Evolutionary conservation across 192 early-diverging fungal species (phyloP).

Genomic region (Umbelopsis isabellina): DNA sequence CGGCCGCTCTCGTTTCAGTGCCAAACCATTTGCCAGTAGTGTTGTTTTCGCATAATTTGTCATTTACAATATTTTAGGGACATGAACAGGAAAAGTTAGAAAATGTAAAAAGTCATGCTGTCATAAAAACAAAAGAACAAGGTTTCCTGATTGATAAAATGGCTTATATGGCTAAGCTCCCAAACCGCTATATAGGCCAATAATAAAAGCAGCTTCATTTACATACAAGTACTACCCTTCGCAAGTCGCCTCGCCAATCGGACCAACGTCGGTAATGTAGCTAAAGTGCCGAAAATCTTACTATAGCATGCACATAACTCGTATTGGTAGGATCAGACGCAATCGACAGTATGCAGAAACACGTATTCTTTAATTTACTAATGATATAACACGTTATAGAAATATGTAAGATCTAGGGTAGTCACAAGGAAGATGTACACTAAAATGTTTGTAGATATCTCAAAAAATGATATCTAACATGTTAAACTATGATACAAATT

Average conservation of each 20-base stretch:
- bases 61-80: not conserved
- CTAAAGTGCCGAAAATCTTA: slow-evolving; percentile 8
- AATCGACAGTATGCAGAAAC: too few relatives aligned
- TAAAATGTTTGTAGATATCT: too few relatives aligned
- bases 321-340: too few relatives aligned
- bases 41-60: slow-evolving; percentile 1
- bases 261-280: slow-evolving; percentile 1
- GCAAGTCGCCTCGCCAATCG: slow-evolving; percentile 15
- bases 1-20: not conserved
- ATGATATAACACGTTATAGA: too few relatives aligned
- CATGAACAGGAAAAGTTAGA: not conserved
- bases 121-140: not conserved
- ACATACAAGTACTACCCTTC: not conserved
- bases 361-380: too few relatives aligned
- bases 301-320: too few relatives aligned
- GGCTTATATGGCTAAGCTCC: slow-evolving; percentile 1
- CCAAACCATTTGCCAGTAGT: not conserved
- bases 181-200: not conserved
- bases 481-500: too few relatives aligned
- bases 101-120: not conserved
- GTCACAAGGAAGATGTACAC: too few relatives aligned
- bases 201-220: slow-evolving; percentile 20
- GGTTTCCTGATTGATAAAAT: not conserved
- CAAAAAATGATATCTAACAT: too few relatives aligned
- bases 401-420: too few relatives aligned